phyloP scores from a whole-genome alignment of 176 grass and related monocot species.

The Alloteropsis semialata region DNA sequence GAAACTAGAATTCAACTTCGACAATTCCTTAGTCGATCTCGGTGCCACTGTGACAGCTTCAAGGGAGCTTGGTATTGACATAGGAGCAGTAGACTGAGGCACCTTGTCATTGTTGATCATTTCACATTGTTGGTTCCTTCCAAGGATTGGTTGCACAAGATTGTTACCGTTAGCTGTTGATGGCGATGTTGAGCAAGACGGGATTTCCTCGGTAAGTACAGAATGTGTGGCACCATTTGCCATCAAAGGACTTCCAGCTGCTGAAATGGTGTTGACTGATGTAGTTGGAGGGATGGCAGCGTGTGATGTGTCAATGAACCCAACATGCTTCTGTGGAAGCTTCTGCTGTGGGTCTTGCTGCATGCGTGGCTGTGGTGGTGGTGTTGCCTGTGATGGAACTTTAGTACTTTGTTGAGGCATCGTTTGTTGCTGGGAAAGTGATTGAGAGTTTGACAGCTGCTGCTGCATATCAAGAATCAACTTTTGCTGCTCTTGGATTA shows the following conservation, averaged over 20 bases:
- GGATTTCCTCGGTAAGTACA: constrained; percentile 73
- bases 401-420: constrained; percentile 55
- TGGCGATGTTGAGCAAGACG: constrained; percentile 88
- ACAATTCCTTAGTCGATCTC: constrained; percentile 41
- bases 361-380: constrained; percentile 26
- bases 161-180: constrained; percentile 59
- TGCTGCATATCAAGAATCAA: constrained; percentile 73
- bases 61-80: constrained; percentile 52
- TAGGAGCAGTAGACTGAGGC: constrained; percentile 50
- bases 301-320: constrained; percentile 36
- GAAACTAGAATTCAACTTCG: constrained; percentile 62
- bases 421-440: constrained; percentile 66
- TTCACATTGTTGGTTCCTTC: constrained; percentile 37
- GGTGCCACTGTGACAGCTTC: constrained; percentile 35
- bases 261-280: constrained; percentile 29
- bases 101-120: constrained; percentile 53
- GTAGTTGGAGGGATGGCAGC: constrained; percentile 22
- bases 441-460: constrained; percentile 63
- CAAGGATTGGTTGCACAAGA: constrained; percentile 42
- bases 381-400: constrained; percentile 35
- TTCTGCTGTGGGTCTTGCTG: constrained; percentile 57
- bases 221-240: constrained; percentile 47
- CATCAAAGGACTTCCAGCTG: constrained; percentile 46
- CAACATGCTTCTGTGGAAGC: constrained; percentile 58
- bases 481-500: constrained; percentile 90